Percentiles rank a stretch among this genome's conserved stretches.
phyloP scores from a whole-genome alignment of 2,329 filamentous ascomycete genomes.

The Alternaria brassicae region DNA sequence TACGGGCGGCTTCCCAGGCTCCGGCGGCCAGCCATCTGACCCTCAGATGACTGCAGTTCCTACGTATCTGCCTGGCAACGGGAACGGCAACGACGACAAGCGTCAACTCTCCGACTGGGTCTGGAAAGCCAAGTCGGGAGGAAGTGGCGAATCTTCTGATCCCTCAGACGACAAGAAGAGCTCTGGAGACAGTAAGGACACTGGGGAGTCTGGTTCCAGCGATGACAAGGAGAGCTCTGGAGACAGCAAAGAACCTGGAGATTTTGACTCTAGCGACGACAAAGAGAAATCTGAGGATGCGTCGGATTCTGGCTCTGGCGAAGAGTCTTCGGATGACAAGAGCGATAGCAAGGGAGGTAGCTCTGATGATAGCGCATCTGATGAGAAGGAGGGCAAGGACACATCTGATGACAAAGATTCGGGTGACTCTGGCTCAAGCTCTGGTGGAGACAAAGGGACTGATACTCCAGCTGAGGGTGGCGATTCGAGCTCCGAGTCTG shows the following conservation, averaged over 20 bases:
- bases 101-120: background rate
- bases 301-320: background rate
- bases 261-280: background rate
- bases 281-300: background rate
- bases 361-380: background rate
- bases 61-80: conserved; percentile 6
- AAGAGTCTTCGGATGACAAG: background rate
- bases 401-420: background rate
- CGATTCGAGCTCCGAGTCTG: background rate
- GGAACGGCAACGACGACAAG: background rate
- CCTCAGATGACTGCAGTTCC: conserved; percentile 15
- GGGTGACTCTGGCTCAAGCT: background rate
- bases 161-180: background rate
- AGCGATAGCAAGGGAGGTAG: background rate
- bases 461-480: background rate
- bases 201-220: background rate
- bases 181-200: background rate
- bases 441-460: background rate
- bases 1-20: conserved; percentile 11
- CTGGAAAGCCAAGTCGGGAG: background rate
- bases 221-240: background rate
- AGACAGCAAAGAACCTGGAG: too few relatives aligned
- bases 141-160: background rate
- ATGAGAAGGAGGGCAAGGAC: background rate
- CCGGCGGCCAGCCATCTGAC: conserved; percentile 2